Percentiles rank a stretch among this genome's conserved stretches.
These are phyloP conservation scores for Malassezia nana DNA, from an alignment of 1,284 basidiomycete genomes.

Conservation along the genomic window DNA sequence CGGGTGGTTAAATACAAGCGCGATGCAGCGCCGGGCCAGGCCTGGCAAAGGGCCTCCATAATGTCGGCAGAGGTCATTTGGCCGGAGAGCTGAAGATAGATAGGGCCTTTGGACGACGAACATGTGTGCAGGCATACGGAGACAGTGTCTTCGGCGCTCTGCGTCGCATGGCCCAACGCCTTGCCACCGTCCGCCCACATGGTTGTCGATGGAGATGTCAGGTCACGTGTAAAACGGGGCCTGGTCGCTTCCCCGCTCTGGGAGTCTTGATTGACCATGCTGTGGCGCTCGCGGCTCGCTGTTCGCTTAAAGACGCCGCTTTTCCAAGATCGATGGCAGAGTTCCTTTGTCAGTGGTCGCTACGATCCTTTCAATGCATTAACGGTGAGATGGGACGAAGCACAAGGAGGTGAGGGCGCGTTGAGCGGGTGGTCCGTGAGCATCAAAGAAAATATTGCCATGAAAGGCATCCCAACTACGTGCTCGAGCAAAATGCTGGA, in stretches of 20 bases:
- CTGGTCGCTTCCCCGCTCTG: not conserved
- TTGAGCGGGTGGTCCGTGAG: constrained; percentile 30
- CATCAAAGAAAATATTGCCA: constrained; percentile 43
- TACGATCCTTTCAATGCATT: constrained; percentile 28
- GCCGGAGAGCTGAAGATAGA: not conserved
- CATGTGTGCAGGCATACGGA: not conserved
- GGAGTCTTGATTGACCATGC: too few relatives aligned
- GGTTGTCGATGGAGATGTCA: not conserved
- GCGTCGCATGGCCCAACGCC: not conserved
- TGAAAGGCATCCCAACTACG: constrained; percentile 22
- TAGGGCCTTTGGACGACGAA: not conserved
- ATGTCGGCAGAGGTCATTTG: not conserved
- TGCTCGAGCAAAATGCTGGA: constrained; percentile 39
- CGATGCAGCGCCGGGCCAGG: not conserved
- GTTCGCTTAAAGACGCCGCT: not conserved
- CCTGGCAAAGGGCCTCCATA: not conserved
- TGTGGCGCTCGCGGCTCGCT: not conserved
- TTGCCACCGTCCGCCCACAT: not conserved
- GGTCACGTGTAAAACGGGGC: not conserved
- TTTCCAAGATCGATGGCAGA: not conserved
- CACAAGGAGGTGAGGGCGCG: constrained; percentile 4
- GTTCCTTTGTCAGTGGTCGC: not conserved
- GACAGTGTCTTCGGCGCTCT: not conserved
- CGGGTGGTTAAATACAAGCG: constrained; percentile 6
- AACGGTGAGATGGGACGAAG: constrained; percentile 2